phyloP scores from a whole-genome alignment of 768 basidiomycete genomes.

The Termitomyces sp. region DNA sequence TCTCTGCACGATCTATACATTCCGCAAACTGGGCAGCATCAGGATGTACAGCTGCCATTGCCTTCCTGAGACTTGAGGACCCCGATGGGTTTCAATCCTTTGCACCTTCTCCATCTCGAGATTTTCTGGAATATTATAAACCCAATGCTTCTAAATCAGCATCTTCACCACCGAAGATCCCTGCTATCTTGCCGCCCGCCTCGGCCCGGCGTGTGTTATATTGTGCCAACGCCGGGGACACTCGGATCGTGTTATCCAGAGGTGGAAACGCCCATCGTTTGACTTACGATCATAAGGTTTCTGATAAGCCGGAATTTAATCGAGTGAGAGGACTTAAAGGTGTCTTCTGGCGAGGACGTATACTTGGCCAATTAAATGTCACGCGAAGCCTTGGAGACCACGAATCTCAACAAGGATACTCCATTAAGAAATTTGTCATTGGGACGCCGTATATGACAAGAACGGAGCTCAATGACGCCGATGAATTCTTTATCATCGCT shows the following conservation, averaged over 20 bases:
- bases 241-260: constrained; percentile 10
- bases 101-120: not conserved
- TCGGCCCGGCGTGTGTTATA: constrained; percentile 10
- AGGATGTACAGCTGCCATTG: constrained; percentile 12
- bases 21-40: constrained; percentile 14
- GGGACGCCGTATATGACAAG: constrained; percentile 7
- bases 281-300: constrained; percentile 13
- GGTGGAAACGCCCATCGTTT: constrained; percentile 8
- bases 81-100: constrained; percentile 7
- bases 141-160: not conserved
- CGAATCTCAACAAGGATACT: constrained; percentile 12
- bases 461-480: constrained; percentile 3
- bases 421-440: constrained; percentile 12
- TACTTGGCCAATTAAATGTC: constrained; percentile 13
- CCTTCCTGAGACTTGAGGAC: constrained; percentile 13
- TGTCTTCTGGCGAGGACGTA: constrained; percentile 13
- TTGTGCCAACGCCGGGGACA: constrained; percentile 12
- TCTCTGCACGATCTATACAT: constrained; percentile 5
- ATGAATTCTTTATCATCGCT: constrained; percentile 12
- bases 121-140: constrained; percentile 4
- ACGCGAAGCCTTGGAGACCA: constrained; percentile 14
- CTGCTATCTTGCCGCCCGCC: not conserved
- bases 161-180: not conserved
- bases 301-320: constrained; percentile 7
- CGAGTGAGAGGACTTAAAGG: constrained; percentile 11